Percentiles rank a stretch among this genome's conserved stretches.
Evolutionary conservation across 352 stramenopile genomes (phyloP).

Genomic region (Pythium utonaiense): DNA sequence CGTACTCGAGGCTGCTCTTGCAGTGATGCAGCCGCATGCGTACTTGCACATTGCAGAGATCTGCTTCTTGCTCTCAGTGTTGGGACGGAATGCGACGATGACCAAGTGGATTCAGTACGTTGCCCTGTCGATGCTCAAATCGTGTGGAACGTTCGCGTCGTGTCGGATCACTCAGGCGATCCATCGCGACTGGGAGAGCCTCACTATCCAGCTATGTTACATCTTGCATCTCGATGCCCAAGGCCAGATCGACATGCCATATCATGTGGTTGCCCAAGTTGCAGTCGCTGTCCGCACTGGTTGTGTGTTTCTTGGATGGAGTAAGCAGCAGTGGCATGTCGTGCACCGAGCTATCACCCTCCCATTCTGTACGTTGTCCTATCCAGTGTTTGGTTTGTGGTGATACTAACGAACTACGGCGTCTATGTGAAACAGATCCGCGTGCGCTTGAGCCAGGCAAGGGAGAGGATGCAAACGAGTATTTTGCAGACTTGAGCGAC

Average conservation of each 20-base stretch:
- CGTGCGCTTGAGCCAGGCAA: slow-evolving; percentile 13
- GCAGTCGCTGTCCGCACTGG: slow-evolving; percentile 68
- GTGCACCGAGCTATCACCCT: slow-evolving; percentile 58
- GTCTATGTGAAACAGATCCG: too few species aligned
- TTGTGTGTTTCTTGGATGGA: slow-evolving; percentile 74
- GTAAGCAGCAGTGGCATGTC: slow-evolving; percentile 51
- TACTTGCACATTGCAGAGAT: slow-evolving; percentile 82
- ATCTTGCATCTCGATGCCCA: slow-evolving; percentile 65
- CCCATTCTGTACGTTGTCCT: slow-evolving; percentile 44
- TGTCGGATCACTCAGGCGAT: slow-evolving; percentile 72
- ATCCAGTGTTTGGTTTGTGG: slow-evolving; percentile 4
- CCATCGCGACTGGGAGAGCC: slow-evolving; percentile 78
- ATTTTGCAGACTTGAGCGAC: slow-evolving; percentile 39
- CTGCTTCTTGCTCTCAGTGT: slow-evolving; percentile 69
- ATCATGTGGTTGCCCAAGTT: slow-evolving; percentile 52
- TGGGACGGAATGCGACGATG: slow-evolving; percentile 47
- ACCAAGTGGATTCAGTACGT: slow-evolving; percentile 84
- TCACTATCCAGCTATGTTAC: slow-evolving; percentile 81
- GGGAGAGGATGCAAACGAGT: slow-evolving; percentile 22
- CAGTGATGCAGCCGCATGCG: slow-evolving; percentile 77
- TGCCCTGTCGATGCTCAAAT: slow-evolving; percentile 75
- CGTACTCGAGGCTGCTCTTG: slow-evolving; percentile 70
- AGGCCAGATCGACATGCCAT: slow-evolving; percentile 46
- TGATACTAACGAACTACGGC: too few species aligned
- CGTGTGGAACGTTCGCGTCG: slow-evolving; percentile 72